Evolutionary conservation across 2,329 filamentous ascomycete genomes (phyloP), one percentile per base, ranked within the genome.

Genomic region (Pseudopithomyces chartarum): DNA sequence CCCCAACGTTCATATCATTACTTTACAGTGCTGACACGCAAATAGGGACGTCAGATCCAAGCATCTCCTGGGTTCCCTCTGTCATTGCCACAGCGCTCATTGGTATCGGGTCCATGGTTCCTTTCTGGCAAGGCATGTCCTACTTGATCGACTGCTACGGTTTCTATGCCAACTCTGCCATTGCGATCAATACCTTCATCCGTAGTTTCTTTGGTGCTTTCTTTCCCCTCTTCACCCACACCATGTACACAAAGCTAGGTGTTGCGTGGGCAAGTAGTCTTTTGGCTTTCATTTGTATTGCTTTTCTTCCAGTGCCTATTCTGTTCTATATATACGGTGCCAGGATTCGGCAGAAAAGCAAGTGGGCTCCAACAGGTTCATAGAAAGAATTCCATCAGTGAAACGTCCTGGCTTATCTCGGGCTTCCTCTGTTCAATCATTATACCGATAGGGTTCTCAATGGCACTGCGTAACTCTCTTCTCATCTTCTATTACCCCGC

Each of bases 91-190:
- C 83, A 1, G 80, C 80, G 0, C 85, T 87, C 40, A 81, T 86
- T 43, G 91, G 91, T 5, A 88, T 92, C 47, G 90, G 90, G 12
- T 87, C 94, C 67, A 88, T 86, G 70, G 76, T 93, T 77, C 88
- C 88, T 23, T 92, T 95, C 71, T 94, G 94, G 82, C 85, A 95
- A 34, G 89, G 91, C 62, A 82, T 95, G 61, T 92, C 92, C 79
- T 94, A 93, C 73, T 83, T 94, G 10, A 88, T 94, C 57, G 90
- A 94, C 69, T 86, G 73, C 49, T 82, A 82, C 59, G 76, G 78
- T 8, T 73, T 71, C 43, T 78, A 76, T 32, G 74, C 79, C 0
- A 81, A 81, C 13, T 79, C 75, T 38, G 80, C 80, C 0, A 73
- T 82, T 26, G 80, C 80, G 0, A 78, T 80, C 0, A 82, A 82